Conservation (phyloP, 2,329 filamentous ascomycete species). For the Ceratocystiopsis sp. region DNA sequence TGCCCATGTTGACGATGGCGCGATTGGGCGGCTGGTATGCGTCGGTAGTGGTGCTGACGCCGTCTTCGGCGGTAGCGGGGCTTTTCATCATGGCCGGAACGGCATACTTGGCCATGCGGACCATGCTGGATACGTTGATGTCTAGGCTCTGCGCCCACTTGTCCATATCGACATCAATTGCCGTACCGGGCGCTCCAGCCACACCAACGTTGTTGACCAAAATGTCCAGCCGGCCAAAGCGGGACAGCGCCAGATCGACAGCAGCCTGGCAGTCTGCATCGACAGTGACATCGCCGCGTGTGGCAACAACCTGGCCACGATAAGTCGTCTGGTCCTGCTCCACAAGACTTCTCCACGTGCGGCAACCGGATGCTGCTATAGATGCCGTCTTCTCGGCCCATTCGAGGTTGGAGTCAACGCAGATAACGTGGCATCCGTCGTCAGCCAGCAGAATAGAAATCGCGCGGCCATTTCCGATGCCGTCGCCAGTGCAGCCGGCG, state of each 20-base stretch:
- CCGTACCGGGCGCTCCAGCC: constrained; percentile 39
- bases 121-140: constrained; percentile 48
- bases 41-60: constrained; percentile 18
- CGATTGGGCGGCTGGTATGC: neutral
- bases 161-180: constrained; percentile 40
- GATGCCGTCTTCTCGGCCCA: constrained; percentile 9
- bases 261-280: constrained; percentile 30
- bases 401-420: constrained; percentile 9
- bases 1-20: constrained; percentile 44
- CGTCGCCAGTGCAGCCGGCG: constrained; percentile 9
- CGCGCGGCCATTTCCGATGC: constrained; percentile 13
- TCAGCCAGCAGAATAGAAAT: constrained; percentile 13
- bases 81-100: constrained; percentile 44
- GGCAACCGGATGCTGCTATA: constrained; percentile 1
- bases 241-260: constrained; percentile 22
- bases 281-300: constrained; percentile 36
- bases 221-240: constrained; percentile 42
- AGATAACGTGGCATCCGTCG: constrained; percentile 11
- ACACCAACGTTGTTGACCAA: constrained; percentile 50
- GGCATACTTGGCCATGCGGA: constrained; percentile 43
- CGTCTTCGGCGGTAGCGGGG: constrained; percentile 19
- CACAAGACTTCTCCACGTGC: neutral
- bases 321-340: constrained; percentile 11
- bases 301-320: constrained; percentile 22
- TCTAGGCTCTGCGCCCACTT: constrained; percentile 39